Conservation (phyloP, 1,139 yeast genomes). For the Geotrichum cucujoidarum region DNA sequence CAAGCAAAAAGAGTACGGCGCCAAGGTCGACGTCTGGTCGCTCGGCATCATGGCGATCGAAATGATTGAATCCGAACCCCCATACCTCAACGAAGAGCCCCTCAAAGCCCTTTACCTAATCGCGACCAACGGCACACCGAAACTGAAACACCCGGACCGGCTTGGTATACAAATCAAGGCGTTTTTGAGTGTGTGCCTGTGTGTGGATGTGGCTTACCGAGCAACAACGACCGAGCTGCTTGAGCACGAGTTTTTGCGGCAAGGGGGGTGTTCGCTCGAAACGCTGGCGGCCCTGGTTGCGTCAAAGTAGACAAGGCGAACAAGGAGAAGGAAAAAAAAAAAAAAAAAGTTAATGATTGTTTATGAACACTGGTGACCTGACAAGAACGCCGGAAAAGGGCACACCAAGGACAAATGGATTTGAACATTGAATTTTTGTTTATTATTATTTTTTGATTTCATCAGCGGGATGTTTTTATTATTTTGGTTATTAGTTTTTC, state of each 20-base stretch:
- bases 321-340: no score
- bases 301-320: no score
- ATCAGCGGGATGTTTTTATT: no score
- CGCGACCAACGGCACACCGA: conserved; percentile 96
- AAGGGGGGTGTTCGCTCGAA: conserved; percentile 38
- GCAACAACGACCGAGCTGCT: conserved; percentile 86
- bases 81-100: conserved; percentile 96
- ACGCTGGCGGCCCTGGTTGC: not conserved
- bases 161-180: conserved; percentile 76
- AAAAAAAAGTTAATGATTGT: no score
- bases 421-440: no score
- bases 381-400: no score
- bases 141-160: conserved; percentile 77
- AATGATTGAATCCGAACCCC: conserved; percentile 98
- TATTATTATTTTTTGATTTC: no score
- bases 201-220: conserved; percentile 89
- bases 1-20: conserved; percentile 92
- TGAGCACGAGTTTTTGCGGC: conserved; percentile 70
- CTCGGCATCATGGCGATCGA: conserved; percentile 97
- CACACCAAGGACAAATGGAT: no score
- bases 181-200: conserved; percentile 83
- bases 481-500: no score
- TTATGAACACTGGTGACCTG: no score
- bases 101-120: conserved; percentile 80
- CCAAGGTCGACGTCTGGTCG: conserved; percentile 96